phyloP scores from a whole-genome alignment of 1,139 yeast species.

The Yamadazyma triangularis region DNA sequence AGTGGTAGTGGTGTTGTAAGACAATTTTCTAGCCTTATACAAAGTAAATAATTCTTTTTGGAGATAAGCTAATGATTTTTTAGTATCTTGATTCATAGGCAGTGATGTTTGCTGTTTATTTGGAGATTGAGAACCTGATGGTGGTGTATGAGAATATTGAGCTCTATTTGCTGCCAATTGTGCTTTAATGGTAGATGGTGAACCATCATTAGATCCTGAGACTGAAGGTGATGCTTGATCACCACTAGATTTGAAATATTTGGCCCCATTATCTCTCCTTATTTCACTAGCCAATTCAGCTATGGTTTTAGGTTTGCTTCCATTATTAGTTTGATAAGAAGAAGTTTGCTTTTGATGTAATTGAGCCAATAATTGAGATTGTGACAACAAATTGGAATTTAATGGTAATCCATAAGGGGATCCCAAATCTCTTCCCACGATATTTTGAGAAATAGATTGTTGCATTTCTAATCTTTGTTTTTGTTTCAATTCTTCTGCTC shows the following conservation, averaged over 20 bases:
- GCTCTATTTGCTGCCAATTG: conserved; percentile 53
- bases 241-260: conserved; percentile 30
- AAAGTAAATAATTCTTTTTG: conserved; percentile 68
- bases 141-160: conserved; percentile 14
- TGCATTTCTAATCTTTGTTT: conserved; percentile 32
- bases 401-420: conserved; percentile 23
- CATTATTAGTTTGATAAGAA: conserved; percentile 5
- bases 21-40: conserved; percentile 64
- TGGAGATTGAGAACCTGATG: conserved; percentile 8
- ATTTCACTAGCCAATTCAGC: conserved; percentile 56
- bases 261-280: conserved; percentile 35
- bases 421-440: conserved; percentile 22
- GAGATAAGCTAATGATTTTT: conserved; percentile 59
- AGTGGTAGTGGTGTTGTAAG: conserved; percentile 65
- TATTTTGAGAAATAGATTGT: conserved; percentile 21
- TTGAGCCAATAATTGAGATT: conserved; percentile 22
- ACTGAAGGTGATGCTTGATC: conserved; percentile 4
- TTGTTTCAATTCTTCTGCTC: conserved; percentile 48
- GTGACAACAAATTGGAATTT: conserved; percentile 16
- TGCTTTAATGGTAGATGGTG: conserved; percentile 38
- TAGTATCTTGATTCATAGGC: conserved; percentile 52
- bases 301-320: conserved; percentile 43
- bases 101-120: conserved; percentile 21
- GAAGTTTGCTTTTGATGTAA: conserved; percentile 16
- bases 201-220: conserved; percentile 1